Evolutionary conservation across 768 basidiomycete species (phyloP).

Genomic region (Lyophyllum atratum): DNA sequence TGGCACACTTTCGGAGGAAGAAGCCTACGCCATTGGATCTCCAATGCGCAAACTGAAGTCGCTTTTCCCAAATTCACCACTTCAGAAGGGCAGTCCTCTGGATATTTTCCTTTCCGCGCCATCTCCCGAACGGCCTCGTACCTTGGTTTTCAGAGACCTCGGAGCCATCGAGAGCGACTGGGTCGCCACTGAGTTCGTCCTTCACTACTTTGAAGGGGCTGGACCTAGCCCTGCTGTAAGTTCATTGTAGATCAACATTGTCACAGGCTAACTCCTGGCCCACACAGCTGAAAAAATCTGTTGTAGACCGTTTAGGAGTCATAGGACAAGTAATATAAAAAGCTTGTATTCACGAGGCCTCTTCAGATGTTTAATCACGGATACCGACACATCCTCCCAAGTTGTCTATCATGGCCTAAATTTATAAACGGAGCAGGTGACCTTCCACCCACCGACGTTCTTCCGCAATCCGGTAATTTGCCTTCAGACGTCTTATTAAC

Average conservation of each 20-base stretch:
- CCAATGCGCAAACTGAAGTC: constrained; percentile 75
- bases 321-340: constrained; percentile 27
- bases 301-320: constrained; percentile 40
- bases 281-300: constrained; percentile 51
- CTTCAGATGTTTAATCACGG: background rate
- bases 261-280: background rate
- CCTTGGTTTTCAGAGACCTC: constrained; percentile 68
- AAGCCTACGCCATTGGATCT: constrained; percentile 54
- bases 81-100: constrained; percentile 66
- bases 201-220: constrained; percentile 73
- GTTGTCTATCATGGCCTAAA: background rate
- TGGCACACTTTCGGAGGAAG: constrained; percentile 58
- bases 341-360: background rate
- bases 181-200: constrained; percentile 71
- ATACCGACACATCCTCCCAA: background rate
- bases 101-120: constrained; percentile 72
- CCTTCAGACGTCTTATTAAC: background rate
- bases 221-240: constrained; percentile 74
- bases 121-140: constrained; percentile 47
- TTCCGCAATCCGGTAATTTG: background rate
- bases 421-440: background rate
- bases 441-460: background rate
- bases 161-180: constrained; percentile 73
- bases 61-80: constrained; percentile 70
- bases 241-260: constrained; percentile 8